Evolutionary conservation across 495 filamentous ascomycete genomes (phyloP).

Genomic region (Cetradonia linearis): DNA sequence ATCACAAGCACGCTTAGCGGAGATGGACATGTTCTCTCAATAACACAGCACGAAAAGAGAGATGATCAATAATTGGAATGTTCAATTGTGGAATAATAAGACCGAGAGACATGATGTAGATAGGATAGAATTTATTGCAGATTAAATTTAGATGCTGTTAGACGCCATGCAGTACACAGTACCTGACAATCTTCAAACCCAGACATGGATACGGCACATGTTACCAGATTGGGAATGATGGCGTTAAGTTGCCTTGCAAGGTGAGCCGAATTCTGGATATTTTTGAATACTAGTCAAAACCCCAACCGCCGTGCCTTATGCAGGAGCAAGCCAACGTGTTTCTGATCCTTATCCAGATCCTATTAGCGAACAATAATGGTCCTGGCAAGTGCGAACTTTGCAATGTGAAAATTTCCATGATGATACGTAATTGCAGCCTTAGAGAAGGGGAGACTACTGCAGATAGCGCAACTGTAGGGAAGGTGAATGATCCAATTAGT

Average conservation of each 20-base stretch:
- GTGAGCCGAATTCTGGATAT: conserved; percentile 4
- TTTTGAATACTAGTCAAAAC: conserved; percentile 7
- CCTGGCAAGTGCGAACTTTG: neutral
- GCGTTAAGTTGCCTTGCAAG: conserved; percentile 4
- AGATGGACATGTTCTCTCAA: conserved; percentile 17
- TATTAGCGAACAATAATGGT: neutral
- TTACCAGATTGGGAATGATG: neutral
- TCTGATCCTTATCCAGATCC: conserved; percentile 2
- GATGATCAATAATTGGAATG: neutral
- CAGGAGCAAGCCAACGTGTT: conserved; percentile 7
- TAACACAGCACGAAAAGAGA: neutral
- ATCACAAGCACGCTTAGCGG: conserved; percentile 59
- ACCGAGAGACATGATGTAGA: conserved; percentile 11
- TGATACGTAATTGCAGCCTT: neutral
- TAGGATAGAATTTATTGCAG: neutral
- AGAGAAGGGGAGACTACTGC: neutral
- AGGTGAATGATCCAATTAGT: neutral
- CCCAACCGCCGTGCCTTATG: conserved; percentile 4
- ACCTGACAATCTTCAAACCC: conserved; percentile 4
- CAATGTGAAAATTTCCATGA: neutral
- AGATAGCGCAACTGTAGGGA: neutral
- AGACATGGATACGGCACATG: conserved; percentile 5
- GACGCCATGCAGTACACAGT: neutral
- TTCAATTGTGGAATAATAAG: neutral
- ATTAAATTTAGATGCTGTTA: conserved; percentile 11